phyloP scores from a whole-genome alignment of 768 basidiomycete genomes.

The Saitozyma podzolica region DNA sequence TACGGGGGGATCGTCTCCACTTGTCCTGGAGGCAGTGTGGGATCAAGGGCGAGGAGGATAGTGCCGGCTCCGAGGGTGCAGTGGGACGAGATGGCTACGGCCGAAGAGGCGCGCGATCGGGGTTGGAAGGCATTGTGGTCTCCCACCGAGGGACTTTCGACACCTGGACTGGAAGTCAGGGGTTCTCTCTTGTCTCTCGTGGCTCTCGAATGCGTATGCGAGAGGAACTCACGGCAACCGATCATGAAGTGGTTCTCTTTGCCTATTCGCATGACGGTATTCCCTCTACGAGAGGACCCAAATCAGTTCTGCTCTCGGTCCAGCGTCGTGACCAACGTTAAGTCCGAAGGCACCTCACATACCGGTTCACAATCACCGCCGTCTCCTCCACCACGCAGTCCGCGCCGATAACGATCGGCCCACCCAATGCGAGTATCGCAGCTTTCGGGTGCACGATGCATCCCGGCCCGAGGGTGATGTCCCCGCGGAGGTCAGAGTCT shows the following conservation, averaged over 20 bases:
- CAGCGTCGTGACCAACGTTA: neutral
- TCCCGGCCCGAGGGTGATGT: conserved; percentile 79
- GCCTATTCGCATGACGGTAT: conserved; percentile 88
- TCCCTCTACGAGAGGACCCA: conserved; percentile 44
- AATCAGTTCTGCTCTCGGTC: conserved; percentile 7
- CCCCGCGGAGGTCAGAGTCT: conserved; percentile 90
- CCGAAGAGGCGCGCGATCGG: conserved; percentile 77
- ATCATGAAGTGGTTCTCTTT: conserved; percentile 94
- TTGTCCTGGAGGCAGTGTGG: neutral
- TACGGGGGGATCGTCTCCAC: conserved; percentile 78
- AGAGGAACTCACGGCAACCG: conserved; percentile 70
- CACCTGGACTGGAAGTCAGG: conserved; percentile 58
- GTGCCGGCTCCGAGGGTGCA: conserved; percentile 26
- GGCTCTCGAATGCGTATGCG: neutral
- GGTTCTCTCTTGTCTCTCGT: neutral
- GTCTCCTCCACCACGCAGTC: conserved; percentile 90
- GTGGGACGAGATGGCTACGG: conserved; percentile 55
- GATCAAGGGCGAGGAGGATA: conserved; percentile 16
- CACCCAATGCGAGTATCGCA: conserved; percentile 85
- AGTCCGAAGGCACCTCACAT: neutral
- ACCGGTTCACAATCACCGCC: conserved; percentile 86
- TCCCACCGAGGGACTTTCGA: conserved; percentile 83
- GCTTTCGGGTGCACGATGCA: conserved; percentile 91
- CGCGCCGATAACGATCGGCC: conserved; percentile 83
- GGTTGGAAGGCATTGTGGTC: conserved; percentile 83